These are phyloP conservation scores for Fusarium ambrosium DNA, from an alignment of 2,329 filamentous ascomycete genomes.

Conservation along the genomic window DNA sequence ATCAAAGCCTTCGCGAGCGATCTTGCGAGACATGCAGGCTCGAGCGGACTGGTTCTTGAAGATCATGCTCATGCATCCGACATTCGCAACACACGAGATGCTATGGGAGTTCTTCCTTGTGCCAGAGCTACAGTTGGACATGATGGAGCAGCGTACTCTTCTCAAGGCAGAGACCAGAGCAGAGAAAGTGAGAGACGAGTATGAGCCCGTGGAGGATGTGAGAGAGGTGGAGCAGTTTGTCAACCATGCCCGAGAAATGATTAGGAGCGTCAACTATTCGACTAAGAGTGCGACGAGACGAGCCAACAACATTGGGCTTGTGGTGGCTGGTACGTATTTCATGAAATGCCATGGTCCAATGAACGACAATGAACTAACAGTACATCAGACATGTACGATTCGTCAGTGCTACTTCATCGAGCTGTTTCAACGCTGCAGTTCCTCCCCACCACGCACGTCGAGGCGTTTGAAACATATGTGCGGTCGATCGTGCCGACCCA, in stretches of 20 bases:
- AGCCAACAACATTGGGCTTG: constrained; percentile 79
- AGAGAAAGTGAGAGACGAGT: constrained; percentile 91
- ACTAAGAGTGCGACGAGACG: constrained; percentile 86
- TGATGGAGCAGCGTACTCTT: constrained; percentile 89
- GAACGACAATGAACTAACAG: constrained; percentile 46
- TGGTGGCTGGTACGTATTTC: constrained; percentile 66
- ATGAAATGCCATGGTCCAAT: constrained; percentile 8
- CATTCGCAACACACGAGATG: constrained; percentile 95
- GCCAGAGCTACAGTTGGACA: constrained; percentile 89
- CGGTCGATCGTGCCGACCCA: constrained; percentile 75
- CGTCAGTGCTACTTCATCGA: constrained; percentile 67
- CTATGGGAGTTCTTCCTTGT: constrained; percentile 99
- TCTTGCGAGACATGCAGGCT: constrained; percentile 89
- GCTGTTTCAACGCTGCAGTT: constrained; percentile 71
- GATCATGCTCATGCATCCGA: constrained; percentile 87
- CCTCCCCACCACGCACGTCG: constrained; percentile 76
- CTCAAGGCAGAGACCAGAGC: constrained; percentile 86
- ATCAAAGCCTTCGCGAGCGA: constrained; percentile 87
- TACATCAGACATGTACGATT: constrained; percentile 75
- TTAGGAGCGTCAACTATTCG: constrained; percentile 85
- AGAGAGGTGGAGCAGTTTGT: constrained; percentile 94
- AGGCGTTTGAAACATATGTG: constrained; percentile 80
- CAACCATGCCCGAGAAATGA: constrained; percentile 89
- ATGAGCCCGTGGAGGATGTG: constrained; percentile 84
- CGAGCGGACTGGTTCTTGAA: constrained; percentile 90